These are phyloP conservation scores for Brasenia schreberi DNA, from an alignment of 164 flowering plant genomes.

Conservation along the genomic window DNA sequence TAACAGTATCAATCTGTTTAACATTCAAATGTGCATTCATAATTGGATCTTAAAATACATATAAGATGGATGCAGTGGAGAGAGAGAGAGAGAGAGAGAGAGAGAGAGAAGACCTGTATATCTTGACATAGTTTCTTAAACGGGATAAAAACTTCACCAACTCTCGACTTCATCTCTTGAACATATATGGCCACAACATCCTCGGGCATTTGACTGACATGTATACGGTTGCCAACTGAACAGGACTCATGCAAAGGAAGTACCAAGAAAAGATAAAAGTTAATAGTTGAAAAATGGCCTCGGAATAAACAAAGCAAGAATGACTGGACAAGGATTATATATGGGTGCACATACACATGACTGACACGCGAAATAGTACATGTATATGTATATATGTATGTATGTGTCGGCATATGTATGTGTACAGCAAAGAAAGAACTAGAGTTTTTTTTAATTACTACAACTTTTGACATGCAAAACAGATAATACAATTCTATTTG, in stretches of 20 bases:
- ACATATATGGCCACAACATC: constrained; percentile 42
- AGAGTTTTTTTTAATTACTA: too few relatives aligned
- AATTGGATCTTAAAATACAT: background rate
- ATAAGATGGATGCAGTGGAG: background rate
- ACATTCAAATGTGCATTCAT: background rate
- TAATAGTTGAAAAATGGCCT: too few relatives aligned
- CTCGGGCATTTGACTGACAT: constrained; percentile 37
- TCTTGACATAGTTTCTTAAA: constrained; percentile 39
- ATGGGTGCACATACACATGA: too few relatives aligned
- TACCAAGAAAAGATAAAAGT: too few relatives aligned
- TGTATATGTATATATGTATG: too few relatives aligned
- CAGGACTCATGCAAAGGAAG: background rate
- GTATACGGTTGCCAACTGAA: constrained; percentile 46
- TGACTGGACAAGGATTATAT: too few relatives aligned
- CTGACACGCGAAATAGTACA: too few relatives aligned
- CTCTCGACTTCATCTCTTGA: constrained; percentile 36
- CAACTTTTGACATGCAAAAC: too few relatives aligned
- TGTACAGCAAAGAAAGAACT: too few relatives aligned
- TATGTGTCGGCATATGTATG: too few relatives aligned
- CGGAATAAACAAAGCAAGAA: too few relatives aligned
- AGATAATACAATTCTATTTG: too few relatives aligned
- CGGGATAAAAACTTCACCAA: constrained; percentile 36
- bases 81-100: background rate
- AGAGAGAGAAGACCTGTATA: constrained; percentile 17
- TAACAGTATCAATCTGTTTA: constrained; percentile 50